Percentiles rank a stretch among this genome's conserved stretches.
These are phyloP conservation scores for Solanum arcanum DNA, from an alignment of 257 asterid genomes.

Conservation along the genomic window DNA sequence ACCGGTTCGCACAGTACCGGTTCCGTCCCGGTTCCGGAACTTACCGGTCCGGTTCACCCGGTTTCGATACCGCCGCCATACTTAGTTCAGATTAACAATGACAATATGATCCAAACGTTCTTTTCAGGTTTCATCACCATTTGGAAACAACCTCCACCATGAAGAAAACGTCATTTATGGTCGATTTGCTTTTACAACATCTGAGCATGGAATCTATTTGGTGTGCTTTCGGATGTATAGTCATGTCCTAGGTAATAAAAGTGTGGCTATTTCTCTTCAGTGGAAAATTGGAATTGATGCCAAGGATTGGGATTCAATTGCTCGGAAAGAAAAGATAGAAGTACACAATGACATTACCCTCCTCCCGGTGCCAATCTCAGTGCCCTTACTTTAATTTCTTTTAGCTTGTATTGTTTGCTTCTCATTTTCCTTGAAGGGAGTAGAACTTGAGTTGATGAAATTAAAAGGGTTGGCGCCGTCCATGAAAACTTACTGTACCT, in stretches of 20 bases:
- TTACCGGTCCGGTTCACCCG: too few relatives aligned
- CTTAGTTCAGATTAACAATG: not conserved
- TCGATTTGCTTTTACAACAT: constrained; percentile 73
- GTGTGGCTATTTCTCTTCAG: constrained; percentile 54
- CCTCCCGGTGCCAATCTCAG: not conserved
- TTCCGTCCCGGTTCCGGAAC: too few relatives aligned
- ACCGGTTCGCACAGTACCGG: too few relatives aligned
- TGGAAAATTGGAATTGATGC: constrained; percentile 84
- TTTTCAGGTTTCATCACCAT: constrained; percentile 68
- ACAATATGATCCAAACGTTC: not conserved
- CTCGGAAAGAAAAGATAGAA: constrained; percentile 78
- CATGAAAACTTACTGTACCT: not conserved
- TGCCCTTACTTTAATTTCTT: not conserved
- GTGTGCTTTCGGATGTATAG: constrained; percentile 52
- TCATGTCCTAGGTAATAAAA: constrained; percentile 25
- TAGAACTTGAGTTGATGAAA: not conserved
- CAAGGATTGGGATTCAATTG: constrained; percentile 84
- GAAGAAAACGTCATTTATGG: constrained; percentile 56
- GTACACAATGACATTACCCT: constrained; percentile 5
- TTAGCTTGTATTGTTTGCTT: not conserved
- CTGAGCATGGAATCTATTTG: constrained; percentile 65
- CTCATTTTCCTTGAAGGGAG: not conserved
- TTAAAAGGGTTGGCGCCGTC: not conserved
- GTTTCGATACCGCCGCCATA: too few relatives aligned
- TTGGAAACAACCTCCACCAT: constrained; percentile 51